Base-by-base conservation (phyloP, 2,329 filamentous ascomycete species). In the Pseudogymnoascus sp. region DNA sequence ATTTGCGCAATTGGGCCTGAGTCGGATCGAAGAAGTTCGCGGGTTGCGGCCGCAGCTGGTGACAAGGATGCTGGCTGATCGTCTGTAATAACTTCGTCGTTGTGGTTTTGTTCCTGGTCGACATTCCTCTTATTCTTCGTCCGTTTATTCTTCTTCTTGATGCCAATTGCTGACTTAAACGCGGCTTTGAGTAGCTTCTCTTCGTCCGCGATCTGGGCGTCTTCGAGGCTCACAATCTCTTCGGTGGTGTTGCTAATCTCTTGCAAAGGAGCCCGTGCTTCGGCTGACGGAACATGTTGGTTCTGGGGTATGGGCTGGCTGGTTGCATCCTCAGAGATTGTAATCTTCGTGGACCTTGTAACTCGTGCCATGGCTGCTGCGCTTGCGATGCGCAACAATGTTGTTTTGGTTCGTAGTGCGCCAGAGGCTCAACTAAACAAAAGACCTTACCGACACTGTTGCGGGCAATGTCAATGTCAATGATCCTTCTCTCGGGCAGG, bases 181-280 rank as follows among this genome's bases (percentile, higher is more conserved):
- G 71, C 72, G 49, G 71, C 70, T 63, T 73, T 73, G 26, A 73
- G 65, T 39, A 65, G 65, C 62, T 70, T 72, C 33, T 72, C 59
- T 55, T 72, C 68, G 23, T 66, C 65, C 23, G 67, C 67, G 8
- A 69, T 41, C 38, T 52, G 59, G 16, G 63, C 59, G 41, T 64
- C 62, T 8, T 68, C 69, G 43, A 16, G 19, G 61, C 29, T 59
- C 29, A 62, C 45, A 37, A 49, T 59, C 35, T 61, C 59, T 26
- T 49, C 29, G 19, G 23, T 33, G 59, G 29, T 61, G 26, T 35
- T 52, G 43, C 19, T 61, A 37, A 62, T 58, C 49, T 61, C 41
- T 41, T 38, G 38, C 14, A 63, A 60, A 6, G 62, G 62, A 61
- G 55, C 55, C 26, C 61, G 65, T 60, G 69, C 61, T 39, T 49